Conservation (phyloP, 2,329 filamentous ascomycete genomes). For the Paracoccidioides brasiliensis region DNA sequence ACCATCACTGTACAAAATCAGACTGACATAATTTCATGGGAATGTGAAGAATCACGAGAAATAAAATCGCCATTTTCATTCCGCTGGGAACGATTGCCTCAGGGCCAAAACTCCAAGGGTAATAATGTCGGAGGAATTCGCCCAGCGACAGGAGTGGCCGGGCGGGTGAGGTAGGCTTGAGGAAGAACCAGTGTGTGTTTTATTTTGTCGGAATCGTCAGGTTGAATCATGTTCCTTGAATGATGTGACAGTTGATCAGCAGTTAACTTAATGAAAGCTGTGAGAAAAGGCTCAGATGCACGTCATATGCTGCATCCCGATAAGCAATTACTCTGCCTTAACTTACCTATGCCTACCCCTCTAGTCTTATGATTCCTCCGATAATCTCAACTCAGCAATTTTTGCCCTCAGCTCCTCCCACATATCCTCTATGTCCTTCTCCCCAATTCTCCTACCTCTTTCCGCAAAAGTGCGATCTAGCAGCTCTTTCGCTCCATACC, state of each 20-base stretch:
- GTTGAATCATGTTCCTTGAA: background rate
- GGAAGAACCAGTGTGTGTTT: background rate
- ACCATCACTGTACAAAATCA: background rate
- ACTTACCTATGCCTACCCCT: background rate
- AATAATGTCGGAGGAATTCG: background rate
- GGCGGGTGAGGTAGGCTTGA: background rate
- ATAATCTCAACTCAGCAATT: background rate
- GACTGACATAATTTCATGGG: background rate
- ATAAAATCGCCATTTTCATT: background rate
- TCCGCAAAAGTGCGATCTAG: background rate
- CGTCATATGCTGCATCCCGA: background rate
- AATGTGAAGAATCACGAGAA: too few species aligned
- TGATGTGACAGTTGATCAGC: background rate
- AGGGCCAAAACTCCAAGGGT: background rate
- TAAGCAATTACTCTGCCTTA: background rate
- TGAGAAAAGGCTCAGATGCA: background rate
- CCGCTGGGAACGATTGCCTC: background rate
- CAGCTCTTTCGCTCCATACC: conserved; percentile 1
- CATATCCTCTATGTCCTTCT: background rate
- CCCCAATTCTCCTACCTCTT: background rate
- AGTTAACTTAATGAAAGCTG: background rate
- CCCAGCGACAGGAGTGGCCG: background rate
- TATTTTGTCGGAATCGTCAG: background rate
- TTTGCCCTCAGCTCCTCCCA: background rate
- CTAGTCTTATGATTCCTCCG: background rate